Evolutionary conservation across 257 asterid genomes (phyloP).

Genomic region (Galeopsis tetrahit): DNA sequence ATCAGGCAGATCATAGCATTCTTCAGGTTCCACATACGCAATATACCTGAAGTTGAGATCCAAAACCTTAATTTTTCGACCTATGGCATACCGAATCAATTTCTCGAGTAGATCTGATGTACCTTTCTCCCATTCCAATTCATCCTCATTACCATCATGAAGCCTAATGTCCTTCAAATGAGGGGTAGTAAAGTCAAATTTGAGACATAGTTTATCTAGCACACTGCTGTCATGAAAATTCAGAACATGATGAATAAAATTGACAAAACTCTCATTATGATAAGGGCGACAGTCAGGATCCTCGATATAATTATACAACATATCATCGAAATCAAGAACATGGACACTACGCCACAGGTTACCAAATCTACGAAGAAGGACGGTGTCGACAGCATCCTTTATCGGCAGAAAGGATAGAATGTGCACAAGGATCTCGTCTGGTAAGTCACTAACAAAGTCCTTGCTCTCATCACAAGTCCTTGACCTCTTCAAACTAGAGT

Average conservation of each 20-base stretch:
- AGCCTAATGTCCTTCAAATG: background rate
- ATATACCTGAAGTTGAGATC: slow-evolving; percentile 37
- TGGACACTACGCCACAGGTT: too few relatives aligned
- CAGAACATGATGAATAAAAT: slow-evolving; percentile 33
- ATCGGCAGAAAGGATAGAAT: too few relatives aligned
- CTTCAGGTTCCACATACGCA: background rate
- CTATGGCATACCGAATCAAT: slow-evolving; percentile 36
- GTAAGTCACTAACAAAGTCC: slow-evolving; percentile 38
- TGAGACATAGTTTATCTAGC: slow-evolving; percentile 34
- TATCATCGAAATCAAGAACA: slow-evolving; percentile 34
- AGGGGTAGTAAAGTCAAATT: slow-evolving; percentile 18
- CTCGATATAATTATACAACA: slow-evolving; percentile 9
- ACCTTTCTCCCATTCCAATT: slow-evolving; percentile 16
- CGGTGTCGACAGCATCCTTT: too few relatives aligned
- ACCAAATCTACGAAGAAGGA: too few relatives aligned
- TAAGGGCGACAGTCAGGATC: background rate
- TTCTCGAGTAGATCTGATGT: slow-evolving; percentile 28
- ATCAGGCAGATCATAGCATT: slow-evolving; percentile 36
- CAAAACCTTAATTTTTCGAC: slow-evolving; percentile 39
- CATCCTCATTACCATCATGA: background rate
- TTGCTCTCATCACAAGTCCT: slow-evolving; percentile 7
- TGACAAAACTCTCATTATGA: slow-evolving; percentile 5
- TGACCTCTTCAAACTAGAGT: background rate
- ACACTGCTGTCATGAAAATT: slow-evolving; percentile 14
- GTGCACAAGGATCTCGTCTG: slow-evolving; percentile 47